Evolutionary conservation across 2,329 filamentous ascomycete genomes (phyloP).

Genomic region (Alternaria burnsii): DNA sequence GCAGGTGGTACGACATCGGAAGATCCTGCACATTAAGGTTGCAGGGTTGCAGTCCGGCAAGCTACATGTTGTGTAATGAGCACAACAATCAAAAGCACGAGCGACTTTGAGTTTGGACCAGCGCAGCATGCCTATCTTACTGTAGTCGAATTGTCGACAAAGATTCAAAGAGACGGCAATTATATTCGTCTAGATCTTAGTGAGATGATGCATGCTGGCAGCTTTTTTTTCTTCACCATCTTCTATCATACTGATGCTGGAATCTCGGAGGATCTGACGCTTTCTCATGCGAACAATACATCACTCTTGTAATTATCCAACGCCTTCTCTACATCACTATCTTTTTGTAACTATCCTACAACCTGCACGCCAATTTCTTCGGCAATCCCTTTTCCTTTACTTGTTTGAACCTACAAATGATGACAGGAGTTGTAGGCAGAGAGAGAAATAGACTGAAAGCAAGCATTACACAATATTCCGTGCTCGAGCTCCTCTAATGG

Average conservation of each 20-base stretch:
- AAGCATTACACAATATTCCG: background rate
- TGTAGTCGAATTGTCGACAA: background rate
- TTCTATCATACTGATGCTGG: conserved; percentile 1
- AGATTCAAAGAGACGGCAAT: background rate
- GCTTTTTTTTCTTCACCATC: background rate
- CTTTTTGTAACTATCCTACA: conserved; percentile 1
- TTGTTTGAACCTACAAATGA: background rate
- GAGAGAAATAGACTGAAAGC: conserved; percentile 3
- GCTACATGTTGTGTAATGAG: conserved; percentile 1
- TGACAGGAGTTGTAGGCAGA: background rate
- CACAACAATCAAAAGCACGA: conserved; percentile 14
- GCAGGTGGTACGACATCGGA: conserved; percentile 1
- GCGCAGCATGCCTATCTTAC: conserved; percentile 2
- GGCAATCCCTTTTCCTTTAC: background rate
- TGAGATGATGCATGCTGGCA: conserved; percentile 3
- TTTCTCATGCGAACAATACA: conserved; percentile 12
- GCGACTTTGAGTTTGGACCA: conserved; percentile 7
- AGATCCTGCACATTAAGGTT: conserved; percentile 3
- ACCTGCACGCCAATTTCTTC: background rate
- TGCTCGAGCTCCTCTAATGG: background rate
- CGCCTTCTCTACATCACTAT: conserved; percentile 4
- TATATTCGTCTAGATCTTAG: background rate
- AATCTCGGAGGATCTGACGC: conserved; percentile 7
- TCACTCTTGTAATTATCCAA: conserved; percentile 15
- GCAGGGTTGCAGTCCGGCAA: background rate